A percentile compares a stretch with the other conserved stretches of the same genome.
These are phyloP conservation scores for Excoecaria agallocha DNA, from an alignment of 345 rosid genomes.

Conservation along the genomic window DNA sequence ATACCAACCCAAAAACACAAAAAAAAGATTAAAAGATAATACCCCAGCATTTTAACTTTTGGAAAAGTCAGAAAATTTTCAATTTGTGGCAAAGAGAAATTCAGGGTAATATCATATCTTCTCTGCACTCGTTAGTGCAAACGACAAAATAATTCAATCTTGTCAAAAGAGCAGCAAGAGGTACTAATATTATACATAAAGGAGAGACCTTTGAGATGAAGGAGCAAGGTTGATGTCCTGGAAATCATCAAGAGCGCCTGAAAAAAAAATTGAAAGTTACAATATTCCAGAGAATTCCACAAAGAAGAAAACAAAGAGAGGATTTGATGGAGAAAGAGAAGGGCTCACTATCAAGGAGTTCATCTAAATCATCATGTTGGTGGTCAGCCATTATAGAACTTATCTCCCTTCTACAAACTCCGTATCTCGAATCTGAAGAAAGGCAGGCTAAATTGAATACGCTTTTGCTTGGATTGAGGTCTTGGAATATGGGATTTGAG, in stretches of 20 bases:
- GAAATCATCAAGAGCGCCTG: slow-evolving; percentile 99
- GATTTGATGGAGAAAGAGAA: not conserved
- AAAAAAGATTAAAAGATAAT: not conserved
- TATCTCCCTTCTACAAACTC: not conserved
- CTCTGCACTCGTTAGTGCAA: not conserved
- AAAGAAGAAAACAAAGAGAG: not conserved
- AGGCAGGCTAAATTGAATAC: not conserved
- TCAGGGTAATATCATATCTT: not conserved
- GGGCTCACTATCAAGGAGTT: slow-evolving; percentile 83
- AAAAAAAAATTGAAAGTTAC: slow-evolving; percentile 15
- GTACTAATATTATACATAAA: not conserved
- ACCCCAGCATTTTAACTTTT: not conserved
- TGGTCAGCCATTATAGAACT: slow-evolving; percentile 48
- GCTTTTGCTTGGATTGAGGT: not conserved
- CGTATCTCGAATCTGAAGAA: not conserved
- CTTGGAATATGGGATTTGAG: not conserved
- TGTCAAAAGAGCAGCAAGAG: slow-evolving; percentile 7
- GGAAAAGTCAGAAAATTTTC: not conserved
- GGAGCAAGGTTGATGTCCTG: slow-evolving; percentile 70
- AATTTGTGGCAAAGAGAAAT: not conserved
- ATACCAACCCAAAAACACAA: not conserved
- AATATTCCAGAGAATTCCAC: not conserved
- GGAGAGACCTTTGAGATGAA: slow-evolving; percentile 48
- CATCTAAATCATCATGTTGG: slow-evolving; percentile 82
- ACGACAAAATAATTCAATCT: not conserved